These are phyloP conservation scores for Triangularia setosa DNA, from an alignment of 2,329 filamentous ascomycete genomes.

Conservation along the genomic window DNA sequence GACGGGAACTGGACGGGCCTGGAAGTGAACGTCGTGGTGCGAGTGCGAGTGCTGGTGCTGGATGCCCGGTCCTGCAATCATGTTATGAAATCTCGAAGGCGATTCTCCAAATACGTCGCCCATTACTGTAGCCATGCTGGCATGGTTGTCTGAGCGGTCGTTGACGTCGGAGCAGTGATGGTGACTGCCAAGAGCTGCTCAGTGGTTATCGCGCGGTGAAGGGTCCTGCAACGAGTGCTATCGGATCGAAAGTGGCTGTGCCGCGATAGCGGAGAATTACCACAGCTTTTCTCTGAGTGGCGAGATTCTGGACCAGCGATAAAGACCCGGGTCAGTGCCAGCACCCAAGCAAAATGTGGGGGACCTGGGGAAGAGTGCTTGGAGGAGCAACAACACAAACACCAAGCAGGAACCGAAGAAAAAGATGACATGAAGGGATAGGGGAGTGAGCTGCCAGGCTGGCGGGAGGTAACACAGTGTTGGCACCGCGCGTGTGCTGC, in stretches of 20 bases:
- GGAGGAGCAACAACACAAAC: background rate
- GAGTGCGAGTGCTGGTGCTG: slow-evolving; percentile 40
- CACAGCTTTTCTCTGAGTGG: slow-evolving; percentile 15
- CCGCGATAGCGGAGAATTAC: slow-evolving; percentile 24
- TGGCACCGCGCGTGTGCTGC: background rate
- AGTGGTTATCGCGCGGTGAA: slow-evolving; percentile 16
- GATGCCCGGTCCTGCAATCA: slow-evolving; percentile 53
- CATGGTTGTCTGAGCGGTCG: slow-evolving; percentile 18
- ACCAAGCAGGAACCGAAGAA: background rate
- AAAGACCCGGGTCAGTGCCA: slow-evolving; percentile 21
- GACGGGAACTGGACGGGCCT: slow-evolving; percentile 37
- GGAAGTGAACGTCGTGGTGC: slow-evolving; percentile 36
- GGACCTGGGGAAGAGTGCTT: background rate
- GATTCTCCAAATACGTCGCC: slow-evolving; percentile 72
- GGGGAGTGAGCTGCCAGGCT: background rate
- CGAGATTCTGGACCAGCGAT: slow-evolving; percentile 20
- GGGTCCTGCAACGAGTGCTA: slow-evolving; percentile 13
- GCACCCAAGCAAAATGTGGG: background rate
- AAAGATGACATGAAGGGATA: background rate
- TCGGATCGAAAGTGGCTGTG: slow-evolving; percentile 23
- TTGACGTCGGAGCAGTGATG: background rate
- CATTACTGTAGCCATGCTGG: slow-evolving; percentile 62
- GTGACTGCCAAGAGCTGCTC: slow-evolving; percentile 14
- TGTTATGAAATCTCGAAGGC: slow-evolving; percentile 62
- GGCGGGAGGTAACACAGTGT: background rate